These are phyloP conservation scores for Claviceps sp. DNA, from an alignment of 2,329 filamentous ascomycete genomes.

Conservation along the genomic window DNA sequence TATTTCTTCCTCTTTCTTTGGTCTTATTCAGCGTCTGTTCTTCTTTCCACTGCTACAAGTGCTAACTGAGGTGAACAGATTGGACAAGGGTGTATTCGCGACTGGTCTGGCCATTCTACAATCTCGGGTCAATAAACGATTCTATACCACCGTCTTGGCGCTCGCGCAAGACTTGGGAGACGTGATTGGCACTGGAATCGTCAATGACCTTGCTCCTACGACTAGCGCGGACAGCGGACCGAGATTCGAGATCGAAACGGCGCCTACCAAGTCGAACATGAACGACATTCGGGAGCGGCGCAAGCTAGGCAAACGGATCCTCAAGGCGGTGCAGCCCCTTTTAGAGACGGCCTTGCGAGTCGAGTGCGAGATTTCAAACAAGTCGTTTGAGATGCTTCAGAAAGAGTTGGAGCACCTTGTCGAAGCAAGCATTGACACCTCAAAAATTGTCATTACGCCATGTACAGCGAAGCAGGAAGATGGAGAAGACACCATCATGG, in stretches of 20 bases:
- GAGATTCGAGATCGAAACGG: slow-evolving; percentile 31
- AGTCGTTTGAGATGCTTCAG: slow-evolving; percentile 54
- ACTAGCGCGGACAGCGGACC: slow-evolving; percentile 8
- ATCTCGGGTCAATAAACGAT: slow-evolving; percentile 37
- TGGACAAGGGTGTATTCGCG: slow-evolving; percentile 51
- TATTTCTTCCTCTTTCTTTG: too few relatives aligned
- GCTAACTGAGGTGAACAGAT: slow-evolving; percentile 24
- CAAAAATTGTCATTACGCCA: slow-evolving; percentile 24
- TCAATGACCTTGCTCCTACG: slow-evolving; percentile 9
- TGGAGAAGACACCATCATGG: slow-evolving; percentile 37
- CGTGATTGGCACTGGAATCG: slow-evolving; percentile 40
- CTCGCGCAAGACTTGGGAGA: slow-evolving; percentile 46
- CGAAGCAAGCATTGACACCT: slow-evolving; percentile 50
- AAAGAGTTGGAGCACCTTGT: slow-evolving; percentile 63
- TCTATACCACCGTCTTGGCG: slow-evolving; percentile 43
- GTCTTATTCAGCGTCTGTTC: too few relatives aligned
- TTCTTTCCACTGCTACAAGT: too few relatives aligned
- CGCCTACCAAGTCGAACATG: slow-evolving; percentile 35
- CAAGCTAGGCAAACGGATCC: slow-evolving; percentile 76
- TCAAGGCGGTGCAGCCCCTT: slow-evolving; percentile 67
- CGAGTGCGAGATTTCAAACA: slow-evolving; percentile 68
- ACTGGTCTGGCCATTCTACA: slow-evolving; percentile 37
- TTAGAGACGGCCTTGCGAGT: slow-evolving; percentile 64
- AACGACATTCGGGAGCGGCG: slow-evolving; percentile 68
- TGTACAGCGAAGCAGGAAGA: slow-evolving; percentile 24